Conservation (phyloP, 306 rosid species). For the Begonia loranthoides region DNA sequence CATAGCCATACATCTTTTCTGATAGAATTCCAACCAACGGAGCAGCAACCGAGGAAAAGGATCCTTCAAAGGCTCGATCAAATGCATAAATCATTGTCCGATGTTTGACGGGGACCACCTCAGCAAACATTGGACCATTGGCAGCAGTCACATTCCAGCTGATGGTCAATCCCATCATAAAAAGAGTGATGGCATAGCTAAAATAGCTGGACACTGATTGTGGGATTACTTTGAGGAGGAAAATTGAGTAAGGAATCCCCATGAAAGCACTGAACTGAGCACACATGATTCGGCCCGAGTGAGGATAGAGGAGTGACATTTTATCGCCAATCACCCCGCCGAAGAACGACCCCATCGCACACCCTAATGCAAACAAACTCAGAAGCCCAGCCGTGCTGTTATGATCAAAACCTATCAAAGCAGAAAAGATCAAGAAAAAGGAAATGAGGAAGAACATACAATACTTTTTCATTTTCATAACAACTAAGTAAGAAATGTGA, state of each 20-base stretch:
- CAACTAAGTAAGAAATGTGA: too few species aligned
- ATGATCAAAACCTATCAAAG: slow-evolving; percentile 68
- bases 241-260: slow-evolving; percentile 91
- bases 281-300: slow-evolving; percentile 80
- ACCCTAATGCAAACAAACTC: slow-evolving; percentile 73
- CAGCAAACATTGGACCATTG: slow-evolving; percentile 88
- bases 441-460: background rate
- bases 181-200: slow-evolving; percentile 56
- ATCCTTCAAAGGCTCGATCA: slow-evolving; percentile 95
- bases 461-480: background rate
- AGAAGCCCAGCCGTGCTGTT: slow-evolving; percentile 67
- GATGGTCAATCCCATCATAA: slow-evolving; percentile 81
- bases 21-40: slow-evolving; percentile 95
- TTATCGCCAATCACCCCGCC: slow-evolving; percentile 78
- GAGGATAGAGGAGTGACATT: slow-evolving; percentile 48
- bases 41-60: slow-evolving; percentile 87
- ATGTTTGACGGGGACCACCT: slow-evolving; percentile 80
- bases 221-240: slow-evolving; percentile 68
- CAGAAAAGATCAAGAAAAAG: background rate
- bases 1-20: slow-evolving; percentile 71
- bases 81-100: slow-evolving; percentile 95
- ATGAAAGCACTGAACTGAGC: slow-evolving; percentile 91
- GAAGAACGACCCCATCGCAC: slow-evolving; percentile 66
- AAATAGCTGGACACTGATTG: slow-evolving; percentile 60
- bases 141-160: slow-evolving; percentile 89